Evolutionary conservation across 2,329 filamentous ascomycete genomes (phyloP).

Genomic region (Fusarium lateritium): DNA sequence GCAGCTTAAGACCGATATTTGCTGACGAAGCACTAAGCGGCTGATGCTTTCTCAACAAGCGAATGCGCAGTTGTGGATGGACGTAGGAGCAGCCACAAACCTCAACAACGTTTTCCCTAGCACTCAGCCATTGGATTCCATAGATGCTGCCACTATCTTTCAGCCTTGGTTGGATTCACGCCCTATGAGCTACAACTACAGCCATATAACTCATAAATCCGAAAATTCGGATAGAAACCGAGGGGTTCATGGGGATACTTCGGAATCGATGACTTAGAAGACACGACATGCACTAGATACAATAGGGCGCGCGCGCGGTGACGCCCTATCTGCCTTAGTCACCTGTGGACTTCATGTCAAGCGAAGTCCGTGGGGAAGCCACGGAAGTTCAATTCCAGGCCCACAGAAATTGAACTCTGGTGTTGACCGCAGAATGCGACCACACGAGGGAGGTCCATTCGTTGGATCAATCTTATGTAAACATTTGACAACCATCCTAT

Average conservation of each 20-base stretch:
- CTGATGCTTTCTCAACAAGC: slow-evolving; percentile 17
- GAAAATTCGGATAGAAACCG: not conserved
- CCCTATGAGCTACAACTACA: not conserved
- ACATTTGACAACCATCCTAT: not conserved
- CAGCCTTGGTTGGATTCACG: not conserved
- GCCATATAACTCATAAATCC: not conserved
- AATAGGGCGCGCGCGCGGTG: slow-evolving; percentile 9
- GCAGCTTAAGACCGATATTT: slow-evolving; percentile 5
- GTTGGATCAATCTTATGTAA: not conserved
- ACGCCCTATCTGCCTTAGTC: slow-evolving; percentile 6
- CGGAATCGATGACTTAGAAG: not conserved
- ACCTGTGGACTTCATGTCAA: not conserved
- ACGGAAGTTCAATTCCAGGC: no score
- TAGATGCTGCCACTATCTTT: not conserved
- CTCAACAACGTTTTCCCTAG: not conserved
- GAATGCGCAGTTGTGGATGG: not conserved
- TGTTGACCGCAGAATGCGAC: not conserved
- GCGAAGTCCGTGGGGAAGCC: slow-evolving; percentile 6
- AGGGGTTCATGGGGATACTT: not conserved
- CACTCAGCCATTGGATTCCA: not conserved
- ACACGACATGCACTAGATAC: not conserved
- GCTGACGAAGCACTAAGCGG: slow-evolving; percentile 35
- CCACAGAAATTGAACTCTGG: not conserved
- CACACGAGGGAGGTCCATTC: no score
- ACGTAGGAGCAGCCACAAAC: not conserved